phyloP scores from a whole-genome alignment of 108 stramenopile species.

The Cafeteria roenbergensis region DNA sequence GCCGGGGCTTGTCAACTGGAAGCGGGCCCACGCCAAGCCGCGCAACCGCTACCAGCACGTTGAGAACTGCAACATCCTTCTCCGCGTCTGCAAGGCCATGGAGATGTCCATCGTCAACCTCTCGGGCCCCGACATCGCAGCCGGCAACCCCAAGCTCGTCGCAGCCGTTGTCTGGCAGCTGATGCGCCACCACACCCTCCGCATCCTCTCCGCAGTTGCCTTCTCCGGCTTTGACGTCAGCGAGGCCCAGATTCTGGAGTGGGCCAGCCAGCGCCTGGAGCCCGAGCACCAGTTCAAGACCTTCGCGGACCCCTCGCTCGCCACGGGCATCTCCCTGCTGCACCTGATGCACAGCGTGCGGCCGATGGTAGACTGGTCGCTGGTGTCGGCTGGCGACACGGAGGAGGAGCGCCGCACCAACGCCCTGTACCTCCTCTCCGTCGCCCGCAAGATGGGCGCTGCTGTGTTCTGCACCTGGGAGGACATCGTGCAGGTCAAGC shows the following conservation, averaged over 20 bases:
- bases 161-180: conserved; percentile 47
- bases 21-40: conserved; percentile 19
- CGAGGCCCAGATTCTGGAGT: conserved; percentile 17
- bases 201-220: conserved; percentile 19
- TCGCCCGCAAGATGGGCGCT: conserved; percentile 42
- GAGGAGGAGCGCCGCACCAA: conserved; percentile 28
- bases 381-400: conserved; percentile 22
- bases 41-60: conserved; percentile 26
- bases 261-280: conserved; percentile 25
- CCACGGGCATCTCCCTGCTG: conserved; percentile 34
- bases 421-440: conserved; percentile 38
- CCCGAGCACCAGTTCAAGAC: no score
- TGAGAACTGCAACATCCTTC: conserved; percentile 24
- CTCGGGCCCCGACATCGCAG: conserved; percentile 40
- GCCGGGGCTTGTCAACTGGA: conserved; percentile 29
- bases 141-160: conserved; percentile 38
- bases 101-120: conserved; percentile 32
- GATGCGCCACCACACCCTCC: conserved; percentile 42
- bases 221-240: conserved; percentile 6
- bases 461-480: conserved; percentile 39
- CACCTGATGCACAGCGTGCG: conserved; percentile 30
- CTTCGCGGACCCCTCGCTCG: conserved; percentile 33
- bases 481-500: conserved; percentile 44
- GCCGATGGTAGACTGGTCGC: conserved; percentile 32
- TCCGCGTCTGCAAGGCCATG: conserved; percentile 13